A percentile compares a stretch with the other conserved stretches of the same genome.
These are phyloP conservation scores for Pseudonitzschia multiseries DNA, from an alignment of 108 stramenopile species.

Conservation along the genomic window DNA sequence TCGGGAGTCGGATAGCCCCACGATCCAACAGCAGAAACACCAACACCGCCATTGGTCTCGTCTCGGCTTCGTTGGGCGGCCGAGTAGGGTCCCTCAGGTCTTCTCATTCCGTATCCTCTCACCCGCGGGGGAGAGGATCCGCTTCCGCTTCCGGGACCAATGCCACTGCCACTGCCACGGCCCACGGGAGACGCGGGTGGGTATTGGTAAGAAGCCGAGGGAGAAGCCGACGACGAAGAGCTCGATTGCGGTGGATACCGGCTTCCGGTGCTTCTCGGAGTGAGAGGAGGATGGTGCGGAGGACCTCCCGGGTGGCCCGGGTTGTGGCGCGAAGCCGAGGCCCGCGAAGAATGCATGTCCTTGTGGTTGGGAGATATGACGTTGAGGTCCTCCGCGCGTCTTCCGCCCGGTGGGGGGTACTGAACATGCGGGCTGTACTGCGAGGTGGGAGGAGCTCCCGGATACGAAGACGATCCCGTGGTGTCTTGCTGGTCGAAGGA, in stretches of 20 bases:
- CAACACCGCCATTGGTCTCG: constrained; percentile 25
- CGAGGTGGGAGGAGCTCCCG: constrained; percentile 20
- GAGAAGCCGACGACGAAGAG: neutral
- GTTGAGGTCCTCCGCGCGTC: constrained; percentile 47
- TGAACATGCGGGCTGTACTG: constrained; percentile 60
- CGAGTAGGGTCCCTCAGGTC: constrained; percentile 45
- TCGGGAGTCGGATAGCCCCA: constrained; percentile 30
- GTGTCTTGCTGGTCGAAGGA: constrained; percentile 51
- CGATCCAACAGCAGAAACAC: no score
- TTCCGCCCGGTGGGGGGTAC: constrained; percentile 43
- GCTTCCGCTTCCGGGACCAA: constrained; percentile 20
- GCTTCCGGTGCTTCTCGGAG: constrained; percentile 23
- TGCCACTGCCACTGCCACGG: no score
- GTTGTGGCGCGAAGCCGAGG: constrained; percentile 1
- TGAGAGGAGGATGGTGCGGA: constrained; percentile 29
- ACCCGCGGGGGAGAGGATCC: constrained; percentile 38
- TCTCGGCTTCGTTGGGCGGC: constrained; percentile 34
- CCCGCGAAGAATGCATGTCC: constrained; percentile 9
- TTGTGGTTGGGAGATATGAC: constrained; percentile 60
- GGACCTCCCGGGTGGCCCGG: constrained; percentile 8
- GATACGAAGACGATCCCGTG: constrained; percentile 9
- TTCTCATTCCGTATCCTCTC: constrained; percentile 38
- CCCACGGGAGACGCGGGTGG: constrained; percentile 56
- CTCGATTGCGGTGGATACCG: constrained; percentile 18
- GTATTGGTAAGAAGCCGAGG: no score